Evolutionary conservation across 805 yeast genomes (phyloP).

Genomic region (Tetrapisispora fleetii): DNA sequence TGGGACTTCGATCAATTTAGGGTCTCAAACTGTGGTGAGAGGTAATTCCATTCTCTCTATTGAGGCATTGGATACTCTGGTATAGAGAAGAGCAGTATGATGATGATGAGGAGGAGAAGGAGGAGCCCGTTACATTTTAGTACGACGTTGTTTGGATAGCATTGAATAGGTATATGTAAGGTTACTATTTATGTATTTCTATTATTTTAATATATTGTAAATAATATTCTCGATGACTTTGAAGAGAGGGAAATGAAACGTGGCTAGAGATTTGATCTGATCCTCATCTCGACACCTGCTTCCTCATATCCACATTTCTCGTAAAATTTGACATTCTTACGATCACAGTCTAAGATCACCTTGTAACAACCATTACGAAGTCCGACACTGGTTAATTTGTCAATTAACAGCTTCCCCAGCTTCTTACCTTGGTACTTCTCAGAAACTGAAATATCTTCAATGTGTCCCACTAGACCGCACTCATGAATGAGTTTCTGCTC

Average conservation of each 20-base stretch:
- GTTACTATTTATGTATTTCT: background rate
- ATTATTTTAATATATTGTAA: background rate
- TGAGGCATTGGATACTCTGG: conserved; percentile 34
- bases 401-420: conserved; percentile 62
- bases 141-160: background rate
- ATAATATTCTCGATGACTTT: background rate
- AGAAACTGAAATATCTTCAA: conserved; percentile 86
- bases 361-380: conserved; percentile 65
- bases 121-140: too few relatives aligned
- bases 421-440: conserved; percentile 70
- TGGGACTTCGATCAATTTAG: conserved; percentile 47
- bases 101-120: too few relatives aligned
- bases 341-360: conserved; percentile 80
- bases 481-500: conserved; percentile 79
- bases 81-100: too few relatives aligned
- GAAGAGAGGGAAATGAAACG: background rate
- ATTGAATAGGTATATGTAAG: background rate
- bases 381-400: conserved; percentile 51
- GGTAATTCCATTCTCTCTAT: conserved; percentile 71
- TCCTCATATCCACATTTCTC: conserved; percentile 72
- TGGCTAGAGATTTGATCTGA: conserved; percentile 3
- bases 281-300: conserved; percentile 64
- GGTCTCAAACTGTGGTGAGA: conserved; percentile 56
- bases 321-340: conserved; percentile 73
- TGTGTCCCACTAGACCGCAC: conserved; percentile 83